Evolutionary conservation across 768 basidiomycete genomes (phyloP).

Genomic region (Boletus reticuloceps): DNA sequence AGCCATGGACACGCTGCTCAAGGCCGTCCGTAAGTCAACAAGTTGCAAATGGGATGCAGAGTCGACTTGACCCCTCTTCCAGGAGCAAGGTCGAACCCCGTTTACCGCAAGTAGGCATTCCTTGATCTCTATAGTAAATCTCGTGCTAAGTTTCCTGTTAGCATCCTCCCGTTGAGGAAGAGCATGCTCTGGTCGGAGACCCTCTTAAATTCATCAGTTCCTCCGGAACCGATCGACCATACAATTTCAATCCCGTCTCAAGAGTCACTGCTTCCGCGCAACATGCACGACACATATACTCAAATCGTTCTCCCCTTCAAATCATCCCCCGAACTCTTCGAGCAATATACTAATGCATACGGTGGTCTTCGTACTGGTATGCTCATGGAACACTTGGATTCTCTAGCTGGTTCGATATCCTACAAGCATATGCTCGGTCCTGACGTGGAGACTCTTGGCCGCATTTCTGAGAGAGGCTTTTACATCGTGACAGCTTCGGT

Average conservation of each 20-base stretch:
- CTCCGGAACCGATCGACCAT: conserved; percentile 13
- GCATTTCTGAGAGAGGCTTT: conserved; percentile 61
- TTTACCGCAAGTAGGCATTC: conserved; percentile 45
- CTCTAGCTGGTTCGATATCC: conserved; percentile 79
- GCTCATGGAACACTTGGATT: conserved; percentile 80
- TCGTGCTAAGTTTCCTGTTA: conserved; percentile 24
- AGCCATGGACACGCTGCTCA: conserved; percentile 55
- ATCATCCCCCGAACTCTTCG: conserved; percentile 54
- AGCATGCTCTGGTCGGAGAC: conserved; percentile 58
- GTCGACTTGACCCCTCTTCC: neutral
- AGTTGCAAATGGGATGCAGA: neutral
- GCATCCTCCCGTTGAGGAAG: conserved; percentile 55
- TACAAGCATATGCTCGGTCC: conserved; percentile 82
- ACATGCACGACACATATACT: conserved; percentile 72
- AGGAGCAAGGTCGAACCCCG: conserved; percentile 55
- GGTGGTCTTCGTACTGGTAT: conserved; percentile 72
- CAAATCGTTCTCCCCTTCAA: conserved; percentile 65
- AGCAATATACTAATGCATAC: conserved; percentile 67
- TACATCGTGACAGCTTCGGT: conserved; percentile 85
- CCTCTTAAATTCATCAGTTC: conserved; percentile 40
- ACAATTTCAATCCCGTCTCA: conserved; percentile 10
- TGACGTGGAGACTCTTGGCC: conserved; percentile 49
- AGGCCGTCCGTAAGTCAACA: conserved; percentile 51
- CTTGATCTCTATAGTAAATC: neutral
- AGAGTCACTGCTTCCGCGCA: conserved; percentile 40